Conservation (phyloP, 1,139 yeast genomes). For the Tardiomyces digboiensis region DNA sequence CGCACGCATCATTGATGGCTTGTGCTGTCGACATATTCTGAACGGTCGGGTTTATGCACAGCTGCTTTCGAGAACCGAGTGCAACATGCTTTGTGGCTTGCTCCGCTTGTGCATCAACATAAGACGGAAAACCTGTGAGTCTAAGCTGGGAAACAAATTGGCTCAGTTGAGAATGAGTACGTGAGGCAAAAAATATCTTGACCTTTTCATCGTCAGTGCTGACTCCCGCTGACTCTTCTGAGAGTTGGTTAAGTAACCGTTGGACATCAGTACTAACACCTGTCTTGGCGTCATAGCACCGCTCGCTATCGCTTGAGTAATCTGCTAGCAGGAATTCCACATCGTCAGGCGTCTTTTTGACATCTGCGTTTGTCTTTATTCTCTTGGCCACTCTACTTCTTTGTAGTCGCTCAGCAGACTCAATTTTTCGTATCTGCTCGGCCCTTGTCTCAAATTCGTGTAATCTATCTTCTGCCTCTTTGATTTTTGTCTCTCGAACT, state of each 20-base stretch:
- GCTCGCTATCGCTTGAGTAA: slow-evolving; percentile 27
- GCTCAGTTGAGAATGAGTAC: slow-evolving; percentile 85
- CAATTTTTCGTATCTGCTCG: slow-evolving; percentile 18
- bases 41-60: slow-evolving; percentile 67
- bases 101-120: slow-evolving; percentile 24
- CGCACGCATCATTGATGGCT: slow-evolving; percentile 75
- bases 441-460: slow-evolving; percentile 33
- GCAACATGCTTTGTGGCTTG: slow-evolving; percentile 34
- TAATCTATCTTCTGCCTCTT: slow-evolving; percentile 25
- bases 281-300: slow-evolving; percentile 7
- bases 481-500: slow-evolving; percentile 18
- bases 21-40: slow-evolving; percentile 38
- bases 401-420: slow-evolving; percentile 1
- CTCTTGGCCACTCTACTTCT: no score
- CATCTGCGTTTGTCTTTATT: no score
- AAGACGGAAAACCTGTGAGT: slow-evolving; percentile 44
- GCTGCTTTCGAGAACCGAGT: slow-evolving; percentile 75
- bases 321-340: slow-evolving; percentile 31
- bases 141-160: slow-evolving; percentile 73
- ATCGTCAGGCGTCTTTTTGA: slow-evolving; percentile 13
- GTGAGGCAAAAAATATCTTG: slow-evolving; percentile 60
- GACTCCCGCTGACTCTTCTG: slow-evolving; percentile 1
- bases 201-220: slow-evolving; percentile 6
- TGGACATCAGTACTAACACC: slow-evolving; percentile 3
- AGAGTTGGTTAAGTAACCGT: background rate